Percentiles rank a stretch among this genome's conserved stretches.
Conservation (phyloP, 2,329 filamentous ascomycete species). For the Aspergillus texensis region DNA sequence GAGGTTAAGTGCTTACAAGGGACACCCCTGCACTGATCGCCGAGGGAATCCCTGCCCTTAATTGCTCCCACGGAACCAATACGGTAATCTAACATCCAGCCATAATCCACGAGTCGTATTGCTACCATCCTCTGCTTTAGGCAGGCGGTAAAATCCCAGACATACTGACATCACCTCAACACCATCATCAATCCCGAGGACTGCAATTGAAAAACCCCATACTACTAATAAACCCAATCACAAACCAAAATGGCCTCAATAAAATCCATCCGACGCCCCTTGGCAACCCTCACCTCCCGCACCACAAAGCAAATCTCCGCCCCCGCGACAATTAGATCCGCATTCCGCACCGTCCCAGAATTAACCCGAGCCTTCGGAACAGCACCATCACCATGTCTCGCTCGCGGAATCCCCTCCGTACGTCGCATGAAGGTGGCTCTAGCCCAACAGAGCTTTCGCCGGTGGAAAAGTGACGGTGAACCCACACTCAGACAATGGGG, state of each 20-base stretch:
- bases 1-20: neutral
- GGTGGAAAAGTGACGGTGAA: slow-evolving; percentile 3
- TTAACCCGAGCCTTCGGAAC: neutral
- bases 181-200: neutral
- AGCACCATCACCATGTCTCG: neutral
- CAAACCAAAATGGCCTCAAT: slow-evolving; percentile 16
- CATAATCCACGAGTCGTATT: neutral
- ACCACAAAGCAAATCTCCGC: slow-evolving; percentile 4
- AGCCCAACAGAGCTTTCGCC: neutral
- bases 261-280: slow-evolving; percentile 8
- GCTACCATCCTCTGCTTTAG: neutral
- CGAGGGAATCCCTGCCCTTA: neutral
- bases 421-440: neutral
- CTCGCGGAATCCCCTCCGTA: neutral
- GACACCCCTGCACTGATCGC: neutral
- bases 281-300: slow-evolving; percentile 6
- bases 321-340: neutral
- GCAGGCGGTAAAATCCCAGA: neutral
- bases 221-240: neutral
- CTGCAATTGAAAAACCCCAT: neutral
- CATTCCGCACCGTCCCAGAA: neutral
- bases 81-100: neutral
- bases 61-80: neutral
- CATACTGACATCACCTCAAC: slow-evolving; percentile 1
- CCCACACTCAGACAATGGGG: slow-evolving; percentile 29